These are phyloP conservation scores for Phyllosticta citrichinensis DNA, from an alignment of 2,329 filamentous ascomycete genomes.

Conservation along the genomic window DNA sequence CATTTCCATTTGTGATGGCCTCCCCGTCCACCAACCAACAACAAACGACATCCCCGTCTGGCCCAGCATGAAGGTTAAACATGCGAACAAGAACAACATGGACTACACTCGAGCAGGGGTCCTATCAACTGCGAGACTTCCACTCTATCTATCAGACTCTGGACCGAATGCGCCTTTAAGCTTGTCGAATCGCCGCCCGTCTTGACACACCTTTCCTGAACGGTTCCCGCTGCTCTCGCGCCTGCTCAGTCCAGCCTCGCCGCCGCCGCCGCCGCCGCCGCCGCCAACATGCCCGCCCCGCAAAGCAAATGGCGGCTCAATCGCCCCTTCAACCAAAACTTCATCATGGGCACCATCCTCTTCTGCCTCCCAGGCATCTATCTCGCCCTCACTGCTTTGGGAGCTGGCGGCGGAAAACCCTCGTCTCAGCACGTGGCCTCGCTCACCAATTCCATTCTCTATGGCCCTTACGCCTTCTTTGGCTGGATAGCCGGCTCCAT, in stretches of 20 bases:
- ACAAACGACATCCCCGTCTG: background rate
- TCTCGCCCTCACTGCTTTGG: conserved; percentile 15
- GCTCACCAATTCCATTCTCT: conserved; percentile 14
- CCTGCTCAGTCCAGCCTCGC: background rate
- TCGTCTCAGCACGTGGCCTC: conserved; percentile 13
- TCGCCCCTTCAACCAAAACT: background rate
- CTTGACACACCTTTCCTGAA: no score
- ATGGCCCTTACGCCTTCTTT: conserved; percentile 13
- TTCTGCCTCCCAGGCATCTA: conserved; percentile 18
- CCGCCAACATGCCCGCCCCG: background rate
- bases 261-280: background rate
- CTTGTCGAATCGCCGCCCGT: background rate
- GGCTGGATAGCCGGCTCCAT: conserved; percentile 15
- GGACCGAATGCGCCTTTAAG: background rate
- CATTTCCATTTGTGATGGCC: background rate
- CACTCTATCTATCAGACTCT: background rate
- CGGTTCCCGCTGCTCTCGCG: background rate
- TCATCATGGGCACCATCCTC: background rate
- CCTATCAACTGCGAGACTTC: background rate
- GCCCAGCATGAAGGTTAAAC: background rate
- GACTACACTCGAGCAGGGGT: background rate
- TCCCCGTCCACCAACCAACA: background rate
- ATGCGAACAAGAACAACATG: background rate
- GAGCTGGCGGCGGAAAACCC: conserved; percentile 16
- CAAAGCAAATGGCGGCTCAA: background rate